Evolutionary conservation across 2,329 filamentous ascomycete species (phyloP).

Genomic region (Verticillium longisporum): DNA sequence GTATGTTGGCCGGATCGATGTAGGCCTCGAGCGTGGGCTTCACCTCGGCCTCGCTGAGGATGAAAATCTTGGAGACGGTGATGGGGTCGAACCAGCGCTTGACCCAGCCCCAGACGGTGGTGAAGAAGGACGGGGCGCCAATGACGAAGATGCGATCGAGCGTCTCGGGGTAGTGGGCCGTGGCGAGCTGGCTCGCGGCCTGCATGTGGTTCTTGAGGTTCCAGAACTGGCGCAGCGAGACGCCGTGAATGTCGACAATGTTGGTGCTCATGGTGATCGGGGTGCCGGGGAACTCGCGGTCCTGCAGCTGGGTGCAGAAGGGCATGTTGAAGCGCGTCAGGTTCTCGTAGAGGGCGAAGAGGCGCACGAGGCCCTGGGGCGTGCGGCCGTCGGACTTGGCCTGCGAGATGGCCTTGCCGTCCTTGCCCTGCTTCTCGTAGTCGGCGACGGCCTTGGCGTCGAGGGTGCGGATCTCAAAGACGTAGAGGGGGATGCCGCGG

Average conservation of each 20-base stretch:
- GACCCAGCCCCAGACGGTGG: slow-evolving; percentile 90
- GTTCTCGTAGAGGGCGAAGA: slow-evolving; percentile 93
- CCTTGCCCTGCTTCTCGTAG: slow-evolving; percentile 62
- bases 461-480: slow-evolving; percentile 80
- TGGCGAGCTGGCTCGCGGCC: slow-evolving; percentile 79
- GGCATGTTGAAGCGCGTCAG: slow-evolving; percentile 82
- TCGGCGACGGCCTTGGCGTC: slow-evolving; percentile 73
- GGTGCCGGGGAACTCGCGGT: slow-evolving; percentile 67
- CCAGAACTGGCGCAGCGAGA: slow-evolving; percentile 92
- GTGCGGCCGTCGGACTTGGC: slow-evolving; percentile 61
- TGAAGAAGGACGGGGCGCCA: slow-evolving; percentile 84
- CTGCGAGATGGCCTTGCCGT: slow-evolving; percentile 50
- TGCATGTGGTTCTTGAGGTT: slow-evolving; percentile 93
- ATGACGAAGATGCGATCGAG: slow-evolving; percentile 74
- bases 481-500: slow-evolving; percentile 81
- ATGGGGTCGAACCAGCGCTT: slow-evolving; percentile 94
- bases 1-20: slow-evolving; percentile 77
- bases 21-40: slow-evolving; percentile 70
- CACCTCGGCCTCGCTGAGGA: slow-evolving; percentile 68
- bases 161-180: slow-evolving; percentile 92
- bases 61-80: slow-evolving; percentile 94
- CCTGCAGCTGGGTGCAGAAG: slow-evolving; percentile 67
- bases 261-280: slow-evolving; percentile 91
- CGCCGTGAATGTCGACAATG: slow-evolving; percentile 88
- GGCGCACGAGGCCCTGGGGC: slow-evolving; percentile 68